Evolutionary conservation across 768 basidiomycete species (phyloP), one percentile per base, ranked within the genome.

Genomic region (Hygrocybe coccinea): DNA sequence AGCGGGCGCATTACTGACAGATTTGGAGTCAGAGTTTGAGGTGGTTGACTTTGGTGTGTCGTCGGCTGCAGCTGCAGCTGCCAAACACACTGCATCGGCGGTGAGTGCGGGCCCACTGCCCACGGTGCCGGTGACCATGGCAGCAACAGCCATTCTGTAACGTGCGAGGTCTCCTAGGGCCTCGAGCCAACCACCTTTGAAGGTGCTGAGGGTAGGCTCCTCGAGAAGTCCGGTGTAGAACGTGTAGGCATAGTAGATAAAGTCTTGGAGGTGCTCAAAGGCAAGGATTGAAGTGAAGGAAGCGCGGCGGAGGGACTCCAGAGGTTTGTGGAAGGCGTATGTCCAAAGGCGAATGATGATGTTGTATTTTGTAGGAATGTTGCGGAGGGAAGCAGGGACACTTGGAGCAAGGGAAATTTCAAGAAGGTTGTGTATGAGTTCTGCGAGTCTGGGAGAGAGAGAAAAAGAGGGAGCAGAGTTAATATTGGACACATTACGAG

Each of bases 141-240:
- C 86, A n/a, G 91, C 89, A n/a, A 97, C 90, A 1, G 88, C 87
- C 90, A 97, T 95, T 50, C 89, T 82, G 69, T 97, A 98, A 35
- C 95, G 79, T 0, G 97, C 93, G 29, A 99, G 79, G 70, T 99
- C 97, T 21, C 97, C 97, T 14, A 99, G 84, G 3, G 95, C 92
- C 68, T 99, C 97, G 50, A 98, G 82, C 97, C 97, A 99, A 15
- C 86, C 85, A 2, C 81, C 75, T 56, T 86, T 84, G 75, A 92
- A 97, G 6, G 73, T 68, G 1, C 68, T 71, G 44, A 98, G 79
- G 1, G 76, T 78, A 8, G 80, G 83, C 66, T 97, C 89, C 64
- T 97, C 95, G 49, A 93, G 76, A 2, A 98, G 79, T 37, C 86
- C 84, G 0, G 93, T 87, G 73, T 98, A 98, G 64, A 95, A 95